Conservation (phyloP, 2,329 filamentous ascomycete species). For the Thyridium curvatum region DNA sequence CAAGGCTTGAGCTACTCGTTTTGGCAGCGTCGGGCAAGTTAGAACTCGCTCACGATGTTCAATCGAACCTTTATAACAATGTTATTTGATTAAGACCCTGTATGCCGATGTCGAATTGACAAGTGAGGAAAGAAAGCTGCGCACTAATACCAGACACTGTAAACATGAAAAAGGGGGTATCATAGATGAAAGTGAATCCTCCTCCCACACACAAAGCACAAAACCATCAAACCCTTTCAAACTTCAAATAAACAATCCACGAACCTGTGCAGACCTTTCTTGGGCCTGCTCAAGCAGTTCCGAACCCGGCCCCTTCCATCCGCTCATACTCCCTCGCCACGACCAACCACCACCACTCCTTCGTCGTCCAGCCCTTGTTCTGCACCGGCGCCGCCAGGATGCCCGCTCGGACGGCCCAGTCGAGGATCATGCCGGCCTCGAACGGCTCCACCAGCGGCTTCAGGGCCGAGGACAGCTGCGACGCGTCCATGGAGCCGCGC, state of each 20-base stretch:
- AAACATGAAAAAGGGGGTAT: neutral
- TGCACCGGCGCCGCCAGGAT: constrained; percentile 31
- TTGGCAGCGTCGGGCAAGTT: too few species aligned
- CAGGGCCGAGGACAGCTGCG: constrained; percentile 48
- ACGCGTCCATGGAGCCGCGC: constrained; percentile 48
- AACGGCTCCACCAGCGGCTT: constrained; percentile 55
- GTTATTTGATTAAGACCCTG: too few species aligned
- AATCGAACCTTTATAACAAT: too few species aligned
- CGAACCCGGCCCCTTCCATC: constrained; percentile 1
- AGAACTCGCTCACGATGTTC: too few species aligned
- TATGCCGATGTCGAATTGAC: too few species aligned
- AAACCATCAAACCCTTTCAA: too few species aligned
- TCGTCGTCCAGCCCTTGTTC: constrained; percentile 33
- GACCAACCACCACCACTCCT: constrained; percentile 65
- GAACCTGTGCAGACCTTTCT: too few species aligned
- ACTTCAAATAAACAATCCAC: too few species aligned
- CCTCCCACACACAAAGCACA: too few species aligned
- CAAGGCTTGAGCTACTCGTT: too few species aligned
- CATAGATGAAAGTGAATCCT: neutral
- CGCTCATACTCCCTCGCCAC: constrained; percentile 30
- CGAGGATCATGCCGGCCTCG: constrained; percentile 51
- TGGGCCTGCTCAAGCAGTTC: too few species aligned
- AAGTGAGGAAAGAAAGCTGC: too few species aligned
- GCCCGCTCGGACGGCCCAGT: constrained; percentile 52
- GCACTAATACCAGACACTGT: neutral